Conservation (phyloP, 495 filamentous ascomycete genomes). For the Penicillium salamii region DNA sequence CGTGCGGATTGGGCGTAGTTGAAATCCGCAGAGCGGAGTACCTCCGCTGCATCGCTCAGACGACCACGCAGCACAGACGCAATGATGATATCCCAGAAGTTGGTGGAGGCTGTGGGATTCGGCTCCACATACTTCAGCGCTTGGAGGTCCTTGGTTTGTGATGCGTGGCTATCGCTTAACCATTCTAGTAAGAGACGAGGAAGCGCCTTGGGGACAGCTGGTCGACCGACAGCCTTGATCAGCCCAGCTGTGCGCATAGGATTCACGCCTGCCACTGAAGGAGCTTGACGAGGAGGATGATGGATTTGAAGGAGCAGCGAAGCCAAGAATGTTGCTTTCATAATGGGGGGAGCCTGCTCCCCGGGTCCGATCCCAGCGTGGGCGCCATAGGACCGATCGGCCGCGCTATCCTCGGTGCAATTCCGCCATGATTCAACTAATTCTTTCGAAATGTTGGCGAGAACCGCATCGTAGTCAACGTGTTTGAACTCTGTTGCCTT, state of each 20-base stretch:
- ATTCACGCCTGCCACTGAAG: conserved; percentile 27
- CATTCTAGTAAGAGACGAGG: conserved; percentile 76
- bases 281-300: conserved; percentile 53
- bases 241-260: conserved; percentile 26
- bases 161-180: conserved; percentile 66
- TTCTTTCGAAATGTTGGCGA: conserved; percentile 53
- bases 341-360: conserved; percentile 52
- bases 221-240: conserved; percentile 30
- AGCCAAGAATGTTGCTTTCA: conserved; percentile 71
- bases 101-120: conserved; percentile 65
- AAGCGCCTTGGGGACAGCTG: conserved; percentile 48
- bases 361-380: conserved; percentile 60
- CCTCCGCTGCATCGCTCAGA: conserved; percentile 55
- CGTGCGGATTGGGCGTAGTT: conserved; percentile 59
- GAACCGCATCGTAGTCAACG: conserved; percentile 49
- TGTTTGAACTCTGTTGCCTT: conserved; percentile 51
- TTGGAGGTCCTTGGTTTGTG: conserved; percentile 56
- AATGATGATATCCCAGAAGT: conserved; percentile 79
- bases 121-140: conserved; percentile 59
- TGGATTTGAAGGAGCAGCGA: conserved; percentile 70
- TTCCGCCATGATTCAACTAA: conserved; percentile 59
- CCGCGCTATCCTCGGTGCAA: conserved; percentile 40
- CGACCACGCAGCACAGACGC: conserved; percentile 66
- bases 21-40: conserved; percentile 73
- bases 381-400: conserved; percentile 48